Base-by-base conservation (phyloP, 306 rosid species). In the Acacia melanoxylon region DNA sequence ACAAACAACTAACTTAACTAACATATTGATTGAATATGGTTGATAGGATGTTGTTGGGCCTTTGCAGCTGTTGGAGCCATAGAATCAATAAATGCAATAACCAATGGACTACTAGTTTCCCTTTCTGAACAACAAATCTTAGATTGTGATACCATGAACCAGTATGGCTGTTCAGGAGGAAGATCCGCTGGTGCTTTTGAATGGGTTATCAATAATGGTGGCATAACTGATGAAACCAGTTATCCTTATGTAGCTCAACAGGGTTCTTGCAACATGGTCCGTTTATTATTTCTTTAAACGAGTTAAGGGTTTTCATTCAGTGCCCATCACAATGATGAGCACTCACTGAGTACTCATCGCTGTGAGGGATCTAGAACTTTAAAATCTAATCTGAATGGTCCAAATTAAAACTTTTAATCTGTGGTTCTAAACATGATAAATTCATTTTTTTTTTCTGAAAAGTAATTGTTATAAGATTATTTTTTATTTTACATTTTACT, bases 11-110 rank as follows among this genome's bases (percentile, higher is more conserved):
- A 35, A 35, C 40, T 35, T 35, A 37, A 37, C 40, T 37, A 37
- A 37, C 8, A 37, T 37, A 22, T 22, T 59, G 31, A 22, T 61
- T 25, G 52, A 46, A 13, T 0, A 25, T 61, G 16, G 16, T 24
- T 24, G 52, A 16, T 83, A 89, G 88, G 92, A 62, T 78, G 89
- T 85, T 89, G 90, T 59, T 89, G 90, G 90, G 77, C 88, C 33
- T 89, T 89, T 77, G 86, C 90, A 8, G 10, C 85, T 7, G 82
- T 87, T 0, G 90, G 88, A 61, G 89, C 90, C 29, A 81, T 83
- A 0, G 92, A 89, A 77, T 90, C 89, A 76, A 74, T 87, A 73
- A 85, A 87, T 6, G 89, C 90, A 61, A 69, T 89, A 25, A 86
- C n/a, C 58, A 87, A 86, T 0, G 86, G 90, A 20, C 81, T 76